These are phyloP conservation scores for Eurotiales sp. DNA, from an alignment of 2,329 filamentous ascomycete species.

Conservation along the genomic window DNA sequence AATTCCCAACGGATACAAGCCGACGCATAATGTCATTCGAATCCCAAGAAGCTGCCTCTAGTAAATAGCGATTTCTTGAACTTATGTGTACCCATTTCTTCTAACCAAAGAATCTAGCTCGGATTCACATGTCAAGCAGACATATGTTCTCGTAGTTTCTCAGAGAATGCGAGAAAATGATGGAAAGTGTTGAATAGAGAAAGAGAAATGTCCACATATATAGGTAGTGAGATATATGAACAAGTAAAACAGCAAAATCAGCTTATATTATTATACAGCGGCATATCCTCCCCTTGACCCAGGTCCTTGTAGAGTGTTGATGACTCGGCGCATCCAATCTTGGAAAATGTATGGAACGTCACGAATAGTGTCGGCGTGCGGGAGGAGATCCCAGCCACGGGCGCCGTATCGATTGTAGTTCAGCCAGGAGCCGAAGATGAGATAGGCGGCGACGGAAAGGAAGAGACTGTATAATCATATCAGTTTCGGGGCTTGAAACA, in stretches of 20 bases:
- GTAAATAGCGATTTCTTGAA: too few species aligned
- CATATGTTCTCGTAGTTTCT: neutral
- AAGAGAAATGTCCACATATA: neutral
- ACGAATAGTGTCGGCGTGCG: conserved; percentile 86
- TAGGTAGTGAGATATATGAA: neutral
- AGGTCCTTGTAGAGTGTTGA: conserved; percentile 79
- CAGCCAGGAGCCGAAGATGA: conserved; percentile 97
- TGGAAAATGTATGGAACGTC: conserved; percentile 89
- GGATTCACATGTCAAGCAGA: neutral
- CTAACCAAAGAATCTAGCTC: too few species aligned
- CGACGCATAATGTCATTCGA: too few species aligned
- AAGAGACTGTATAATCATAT: conserved; percentile 76
- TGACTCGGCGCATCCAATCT: conserved; percentile 75
- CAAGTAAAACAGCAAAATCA: neutral
- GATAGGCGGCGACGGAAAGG: conserved; percentile 78
- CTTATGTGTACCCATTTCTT: too few species aligned
- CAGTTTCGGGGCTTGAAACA: too few species aligned
- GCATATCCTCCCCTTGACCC: conserved; percentile 86
- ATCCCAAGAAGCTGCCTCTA: too few species aligned
- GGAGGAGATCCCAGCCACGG: conserved; percentile 88
- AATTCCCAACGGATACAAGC: too few species aligned
- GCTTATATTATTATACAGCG: conserved; percentile 62
- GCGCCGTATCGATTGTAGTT: conserved; percentile 98
- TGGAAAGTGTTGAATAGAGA: neutral
- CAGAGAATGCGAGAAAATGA: neutral